A percentile compares a stretch with the other conserved stretches of the same genome.
phyloP scores from a whole-genome alignment of 2,329 filamentous ascomycete species.

The Pestalotiopsis sp. region DNA sequence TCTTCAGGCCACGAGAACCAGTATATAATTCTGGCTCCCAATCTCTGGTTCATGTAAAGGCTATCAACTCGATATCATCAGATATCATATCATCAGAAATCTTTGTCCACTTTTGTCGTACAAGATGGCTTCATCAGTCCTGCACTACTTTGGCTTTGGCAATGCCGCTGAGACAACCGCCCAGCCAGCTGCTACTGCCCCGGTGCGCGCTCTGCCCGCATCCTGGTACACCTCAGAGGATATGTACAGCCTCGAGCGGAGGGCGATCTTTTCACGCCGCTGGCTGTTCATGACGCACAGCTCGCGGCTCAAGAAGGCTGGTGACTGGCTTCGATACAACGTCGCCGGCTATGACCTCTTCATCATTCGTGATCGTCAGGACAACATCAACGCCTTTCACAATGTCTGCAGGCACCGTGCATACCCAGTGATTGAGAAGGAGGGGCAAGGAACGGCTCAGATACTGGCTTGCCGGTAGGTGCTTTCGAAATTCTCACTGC shows the following conservation, averaged over 20 bases:
- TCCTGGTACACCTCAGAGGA: slow-evolving; percentile 38
- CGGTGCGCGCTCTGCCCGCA: slow-evolving; percentile 31
- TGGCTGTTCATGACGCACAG: slow-evolving; percentile 1
- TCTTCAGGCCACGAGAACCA: no score
- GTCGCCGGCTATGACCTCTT: slow-evolving; percentile 61
- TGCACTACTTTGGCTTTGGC: slow-evolving; percentile 1
- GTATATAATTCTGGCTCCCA: no score
- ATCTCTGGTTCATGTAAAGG: no score
- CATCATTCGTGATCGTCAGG: slow-evolving; percentile 50
- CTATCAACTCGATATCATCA: no score
- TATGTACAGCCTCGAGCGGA: slow-evolving; percentile 43
- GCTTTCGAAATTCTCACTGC: neutral
- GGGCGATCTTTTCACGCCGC: slow-evolving; percentile 16
- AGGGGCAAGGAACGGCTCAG: slow-evolving; percentile 37
- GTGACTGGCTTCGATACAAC: slow-evolving; percentile 57
- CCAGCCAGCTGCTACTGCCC: neutral
- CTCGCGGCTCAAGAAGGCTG: neutral
- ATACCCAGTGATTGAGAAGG: slow-evolving; percentile 48
- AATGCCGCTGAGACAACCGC: neutral
- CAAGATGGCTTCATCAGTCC: neutral
- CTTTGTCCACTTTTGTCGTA: no score
- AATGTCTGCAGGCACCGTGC: slow-evolving; percentile 65
- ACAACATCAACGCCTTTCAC: slow-evolving; percentile 62
- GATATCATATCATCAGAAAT: no score
- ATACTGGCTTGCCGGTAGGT: neutral